Base-by-base conservation (phyloP, 352 stramenopile genomes). In the Phytophthora vignae region DNA sequence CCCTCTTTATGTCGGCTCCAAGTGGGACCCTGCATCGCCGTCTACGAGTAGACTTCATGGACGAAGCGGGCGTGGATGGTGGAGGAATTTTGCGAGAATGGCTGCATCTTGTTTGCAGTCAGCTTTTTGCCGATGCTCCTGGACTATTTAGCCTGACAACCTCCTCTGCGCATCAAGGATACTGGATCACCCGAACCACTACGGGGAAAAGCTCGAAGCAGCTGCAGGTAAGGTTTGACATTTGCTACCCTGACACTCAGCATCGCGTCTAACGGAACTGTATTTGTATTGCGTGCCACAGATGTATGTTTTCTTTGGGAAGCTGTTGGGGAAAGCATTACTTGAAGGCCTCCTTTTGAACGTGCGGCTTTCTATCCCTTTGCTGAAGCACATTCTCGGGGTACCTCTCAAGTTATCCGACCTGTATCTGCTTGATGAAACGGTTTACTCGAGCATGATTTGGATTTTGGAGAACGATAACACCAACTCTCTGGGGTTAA, bases 21-120 rank as follows among this genome's bases (percentile, higher is more conserved):
- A 68, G 75, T 17, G 62, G 74, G 46, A 82, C 73, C 12, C 63
- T 96, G 2, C 86, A 85, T 48, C 84, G 85, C 9, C 88, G 89
- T n/a, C 69, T 98, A 50, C 82, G 88, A 2, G 86, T 97, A 31
- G 82, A 97, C 54, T 97, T 98, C 69, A 81, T 92, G 59, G 85
- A 92, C 33, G 88, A 96, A 66, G 79, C 74, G n/a, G 87, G 88
- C 17, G 66, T 94, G 4, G 90, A 96, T 33, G 88, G 85, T 21
- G 90, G 88, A 29, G 90, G 87, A 2, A 90, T 96, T 59, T 72
- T 93, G 50, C 84, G 90, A 9, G 90, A 96, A 57, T 96, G 90
- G 90, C 67, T 93, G 46, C 76, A 91, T 56, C 66, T 98, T 33
- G 64, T 97, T 42, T 92, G 79, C 64, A 79, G 71, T 4, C 75